Percentiles rank a stretch among this genome's conserved stretches.
These are phyloP conservation scores for Teratosphaeriaceae sp. DNA, from an alignment of 2,329 filamentous ascomycete species.

Conservation along the genomic window DNA sequence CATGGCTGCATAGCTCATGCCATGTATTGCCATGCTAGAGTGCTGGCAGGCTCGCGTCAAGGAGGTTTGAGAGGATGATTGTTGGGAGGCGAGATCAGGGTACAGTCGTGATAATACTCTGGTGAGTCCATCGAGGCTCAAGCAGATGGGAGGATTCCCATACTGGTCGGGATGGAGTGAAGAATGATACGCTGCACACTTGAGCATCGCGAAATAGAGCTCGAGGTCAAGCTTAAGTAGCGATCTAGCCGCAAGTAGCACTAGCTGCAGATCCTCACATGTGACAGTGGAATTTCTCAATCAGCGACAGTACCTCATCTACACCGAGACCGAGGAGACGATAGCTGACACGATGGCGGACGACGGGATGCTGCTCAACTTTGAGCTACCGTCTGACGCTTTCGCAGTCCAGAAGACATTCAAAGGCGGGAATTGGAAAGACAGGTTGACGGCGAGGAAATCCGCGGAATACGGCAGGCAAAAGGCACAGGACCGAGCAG, in stretches of 20 bases:
- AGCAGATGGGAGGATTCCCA: background rate
- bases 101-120: too few relatives aligned
- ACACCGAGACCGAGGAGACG: background rate
- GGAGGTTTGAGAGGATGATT: background rate
- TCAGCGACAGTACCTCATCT: background rate
- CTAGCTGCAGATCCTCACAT: background rate
- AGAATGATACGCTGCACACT: background rate
- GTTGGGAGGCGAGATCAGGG: too few relatives aligned
- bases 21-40: too few relatives aligned
- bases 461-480: constrained; percentile 49
- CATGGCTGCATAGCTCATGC: too few relatives aligned
- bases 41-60: too few relatives aligned
- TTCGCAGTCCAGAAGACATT: constrained; percentile 62
- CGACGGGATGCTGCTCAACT: constrained; percentile 92
- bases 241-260: background rate
- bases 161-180: background rate
- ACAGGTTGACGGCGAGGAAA: constrained; percentile 75
- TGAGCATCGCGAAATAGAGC: background rate
- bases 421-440: constrained; percentile 90
- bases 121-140: background rate
- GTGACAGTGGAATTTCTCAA: background rate
- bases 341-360: constrained; percentile 62
- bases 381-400: constrained; percentile 62
- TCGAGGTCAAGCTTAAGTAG: background rate
- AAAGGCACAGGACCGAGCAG: constrained; percentile 26